These are phyloP conservation scores for Claviceps paspali DNA, from an alignment of 2,329 filamentous ascomycete species.

Conservation along the genomic window DNA sequence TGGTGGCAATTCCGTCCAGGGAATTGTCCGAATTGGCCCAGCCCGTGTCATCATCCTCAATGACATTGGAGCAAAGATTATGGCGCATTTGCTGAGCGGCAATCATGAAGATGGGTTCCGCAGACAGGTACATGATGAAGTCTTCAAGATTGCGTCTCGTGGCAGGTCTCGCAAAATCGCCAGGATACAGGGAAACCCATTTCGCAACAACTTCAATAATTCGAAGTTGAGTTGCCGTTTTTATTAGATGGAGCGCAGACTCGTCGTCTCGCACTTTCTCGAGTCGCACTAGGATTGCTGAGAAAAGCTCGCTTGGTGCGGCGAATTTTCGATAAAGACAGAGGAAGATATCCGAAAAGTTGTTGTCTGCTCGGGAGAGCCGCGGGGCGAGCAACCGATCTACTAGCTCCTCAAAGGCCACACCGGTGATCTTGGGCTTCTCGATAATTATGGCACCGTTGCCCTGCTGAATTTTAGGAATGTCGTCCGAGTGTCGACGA, in stretches of 20 bases:
- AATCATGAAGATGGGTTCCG: slow-evolving; percentile 66
- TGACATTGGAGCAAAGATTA: slow-evolving; percentile 56
- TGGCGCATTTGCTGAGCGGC: slow-evolving; percentile 73
- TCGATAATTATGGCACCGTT: slow-evolving; percentile 47
- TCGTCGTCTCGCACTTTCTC: slow-evolving; percentile 54
- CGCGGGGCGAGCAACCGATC: slow-evolving; percentile 73
- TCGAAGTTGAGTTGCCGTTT: slow-evolving; percentile 66
- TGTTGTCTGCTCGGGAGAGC: slow-evolving; percentile 73
- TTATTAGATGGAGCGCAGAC: slow-evolving; percentile 54
- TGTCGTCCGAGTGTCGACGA: slow-evolving; percentile 49
- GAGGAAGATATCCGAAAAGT: slow-evolving; percentile 78
- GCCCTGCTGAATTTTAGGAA: slow-evolving; percentile 49
- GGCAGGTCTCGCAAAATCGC: slow-evolving; percentile 71
- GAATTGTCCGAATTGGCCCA: slow-evolving; percentile 73
- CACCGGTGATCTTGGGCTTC: slow-evolving; percentile 32
- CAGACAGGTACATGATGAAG: slow-evolving; percentile 61
- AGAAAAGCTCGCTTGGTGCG: slow-evolving; percentile 62
- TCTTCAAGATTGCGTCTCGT: slow-evolving; percentile 58
- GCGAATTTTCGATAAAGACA: slow-evolving; percentile 92
- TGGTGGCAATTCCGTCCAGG: slow-evolving; percentile 19
- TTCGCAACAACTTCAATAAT: slow-evolving; percentile 72
- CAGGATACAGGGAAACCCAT: slow-evolving; percentile 83
- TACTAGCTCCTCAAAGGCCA: slow-evolving; percentile 57
- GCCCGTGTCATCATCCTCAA: slow-evolving; percentile 78
- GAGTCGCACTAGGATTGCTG: slow-evolving; percentile 62